Conservation (phyloP, 768 basidiomycete species). For the Tricholoma flavovirens region DNA sequence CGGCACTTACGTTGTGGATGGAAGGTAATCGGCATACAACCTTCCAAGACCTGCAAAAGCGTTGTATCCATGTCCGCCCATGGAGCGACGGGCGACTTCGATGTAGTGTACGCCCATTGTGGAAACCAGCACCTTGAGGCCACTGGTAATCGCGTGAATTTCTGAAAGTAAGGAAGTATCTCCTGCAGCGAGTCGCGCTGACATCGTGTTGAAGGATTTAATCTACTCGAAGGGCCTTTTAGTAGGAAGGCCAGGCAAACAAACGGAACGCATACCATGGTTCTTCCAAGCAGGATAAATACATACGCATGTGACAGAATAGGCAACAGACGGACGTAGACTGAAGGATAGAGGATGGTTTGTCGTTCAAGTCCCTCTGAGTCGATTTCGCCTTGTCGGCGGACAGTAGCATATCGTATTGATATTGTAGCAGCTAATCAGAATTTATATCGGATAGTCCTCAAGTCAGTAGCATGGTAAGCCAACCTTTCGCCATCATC, state of each 20-base stretch:
- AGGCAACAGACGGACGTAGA: conserved; percentile 68
- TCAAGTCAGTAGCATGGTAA: neutral
- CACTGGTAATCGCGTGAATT: conserved; percentile 65
- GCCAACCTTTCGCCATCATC: conserved; percentile 57
- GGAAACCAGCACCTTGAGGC: conserved; percentile 58
- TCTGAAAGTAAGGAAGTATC: conserved; percentile 64
- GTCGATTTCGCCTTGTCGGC: conserved; percentile 56
- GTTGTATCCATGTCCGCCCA: conserved; percentile 79
- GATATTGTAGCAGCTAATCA: conserved; percentile 51
- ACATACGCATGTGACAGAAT: conserved; percentile 65
- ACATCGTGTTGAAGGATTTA: conserved; percentile 44
- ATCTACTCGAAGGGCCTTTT: conserved; percentile 27
- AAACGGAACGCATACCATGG: conserved; percentile 37
- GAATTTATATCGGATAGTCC: neutral
- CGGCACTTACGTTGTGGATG: conserved; percentile 51
- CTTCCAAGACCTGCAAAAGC: conserved; percentile 61
- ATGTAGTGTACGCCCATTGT: conserved; percentile 49
- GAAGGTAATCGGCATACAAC: conserved; percentile 60
- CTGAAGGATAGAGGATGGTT: conserved; percentile 67
- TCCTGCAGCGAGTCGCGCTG: conserved; percentile 43
- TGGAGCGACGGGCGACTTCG: conserved; percentile 59
- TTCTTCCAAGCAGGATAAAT: conserved; percentile 57
- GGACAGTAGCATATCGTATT: conserved; percentile 67
- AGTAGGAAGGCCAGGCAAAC: neutral
- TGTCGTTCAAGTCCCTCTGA: conserved; percentile 54